Conservation (phyloP, 768 basidiomycete genomes). For the Arthromyces matolae region DNA sequence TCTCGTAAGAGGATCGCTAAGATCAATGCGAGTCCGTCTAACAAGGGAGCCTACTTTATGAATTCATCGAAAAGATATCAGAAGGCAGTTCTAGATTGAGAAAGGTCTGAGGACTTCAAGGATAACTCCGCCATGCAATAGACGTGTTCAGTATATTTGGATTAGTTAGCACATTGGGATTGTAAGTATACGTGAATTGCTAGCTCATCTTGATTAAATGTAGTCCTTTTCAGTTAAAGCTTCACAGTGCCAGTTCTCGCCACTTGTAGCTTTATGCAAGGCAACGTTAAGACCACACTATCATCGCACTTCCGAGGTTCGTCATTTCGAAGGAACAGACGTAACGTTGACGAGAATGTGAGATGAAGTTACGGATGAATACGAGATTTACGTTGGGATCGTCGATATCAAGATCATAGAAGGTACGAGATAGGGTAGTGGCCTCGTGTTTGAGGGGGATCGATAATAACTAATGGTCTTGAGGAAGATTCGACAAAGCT, state of each 20-base stretch:
- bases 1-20: too few relatives aligned
- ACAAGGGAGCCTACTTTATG: too few relatives aligned
- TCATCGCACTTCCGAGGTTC: slow-evolving; percentile 12
- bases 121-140: slow-evolving; percentile 6
- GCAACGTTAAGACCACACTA: slow-evolving; percentile 7
- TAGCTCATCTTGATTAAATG: too few relatives aligned
- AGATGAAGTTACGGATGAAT: slow-evolving; percentile 6
- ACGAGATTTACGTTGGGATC: slow-evolving; percentile 12
- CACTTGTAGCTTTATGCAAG: slow-evolving; percentile 11
- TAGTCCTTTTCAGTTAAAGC: slow-evolving; percentile 7
- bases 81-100: slow-evolving; percentile 3
- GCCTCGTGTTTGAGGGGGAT: slow-evolving; percentile 1
- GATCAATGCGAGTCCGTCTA: too few relatives aligned
- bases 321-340: too few relatives aligned
- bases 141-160: slow-evolving; percentile 15
- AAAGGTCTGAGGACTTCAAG: neutral
- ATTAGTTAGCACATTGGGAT: slow-evolving; percentile 11
- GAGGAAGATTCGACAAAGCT: too few relatives aligned
- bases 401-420: slow-evolving; percentile 12
- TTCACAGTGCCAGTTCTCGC: slow-evolving; percentile 10
- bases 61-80: slow-evolving; percentile 2
- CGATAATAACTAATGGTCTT: neutral
- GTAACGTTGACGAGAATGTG: too few relatives aligned
- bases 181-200: too few relatives aligned
- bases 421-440: slow-evolving; percentile 3